Evolutionary conservation across 139 green algal genomes (phyloP).

Genomic region (Diplosphaera chodatii): DNA sequence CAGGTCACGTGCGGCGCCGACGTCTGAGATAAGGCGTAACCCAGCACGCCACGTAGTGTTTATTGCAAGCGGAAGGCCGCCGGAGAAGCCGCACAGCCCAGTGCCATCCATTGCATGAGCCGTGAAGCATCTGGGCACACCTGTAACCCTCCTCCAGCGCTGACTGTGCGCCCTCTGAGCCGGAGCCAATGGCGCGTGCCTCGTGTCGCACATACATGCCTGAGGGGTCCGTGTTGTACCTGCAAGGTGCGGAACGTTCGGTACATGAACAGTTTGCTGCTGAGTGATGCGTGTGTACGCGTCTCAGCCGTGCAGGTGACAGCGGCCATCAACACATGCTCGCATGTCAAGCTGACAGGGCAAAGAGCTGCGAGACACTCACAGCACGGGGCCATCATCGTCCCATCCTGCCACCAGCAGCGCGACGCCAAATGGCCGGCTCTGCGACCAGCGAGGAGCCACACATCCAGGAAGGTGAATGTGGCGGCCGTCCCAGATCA

Average conservation of each 20-base stretch:
- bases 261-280: no score
- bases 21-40: no score
- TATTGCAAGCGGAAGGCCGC: no score
- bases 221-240: constrained; percentile 92
- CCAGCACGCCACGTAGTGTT: no score
- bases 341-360: background rate
- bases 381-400: constrained; percentile 71
- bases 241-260: constrained; percentile 20
- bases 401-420: constrained; percentile 94
- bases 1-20: no score
- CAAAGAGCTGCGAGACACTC: constrained; percentile 22
- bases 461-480: no score
- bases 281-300: background rate
- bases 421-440: constrained; percentile 95
- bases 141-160: constrained; percentile 58
- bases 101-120: no score
- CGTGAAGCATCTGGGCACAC: no score
- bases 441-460: constrained; percentile 41
- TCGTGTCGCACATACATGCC: constrained; percentile 89
- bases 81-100: no score
- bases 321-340: no score
- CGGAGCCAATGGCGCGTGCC: constrained; percentile 93
- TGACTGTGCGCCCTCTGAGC: constrained; percentile 87
- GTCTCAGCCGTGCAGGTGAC: no score
- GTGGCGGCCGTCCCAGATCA: background rate